These are phyloP conservation scores for Amaranthus tricolor DNA, from an alignment of 179 eudicot genomes.

Conservation along the genomic window DNA sequence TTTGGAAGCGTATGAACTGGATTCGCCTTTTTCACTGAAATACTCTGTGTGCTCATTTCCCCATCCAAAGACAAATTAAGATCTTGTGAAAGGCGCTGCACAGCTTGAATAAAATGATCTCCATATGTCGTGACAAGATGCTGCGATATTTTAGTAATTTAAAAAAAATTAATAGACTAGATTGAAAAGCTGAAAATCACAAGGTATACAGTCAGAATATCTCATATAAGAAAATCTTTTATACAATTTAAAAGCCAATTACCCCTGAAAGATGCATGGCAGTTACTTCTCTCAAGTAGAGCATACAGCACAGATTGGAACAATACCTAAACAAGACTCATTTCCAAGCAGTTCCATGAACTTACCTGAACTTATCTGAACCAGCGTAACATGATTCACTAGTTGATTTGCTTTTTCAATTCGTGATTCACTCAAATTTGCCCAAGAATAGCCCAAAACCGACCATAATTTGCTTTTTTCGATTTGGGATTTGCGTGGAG, in stretches of 20 bases:
- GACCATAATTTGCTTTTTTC: too few relatives aligned
- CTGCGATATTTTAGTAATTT: constrained; percentile 37
- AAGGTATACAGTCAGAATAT: not conserved
- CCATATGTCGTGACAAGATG: constrained; percentile 60
- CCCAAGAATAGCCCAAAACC: too few relatives aligned
- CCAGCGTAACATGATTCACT: too few relatives aligned
- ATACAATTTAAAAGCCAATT: not conserved
- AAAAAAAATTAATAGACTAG: not conserved
- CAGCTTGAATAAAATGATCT: constrained; percentile 56
- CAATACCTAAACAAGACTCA: not conserved
- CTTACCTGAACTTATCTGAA: too few relatives aligned
- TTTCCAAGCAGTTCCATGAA: too few relatives aligned
- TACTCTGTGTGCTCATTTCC: constrained; percentile 33
- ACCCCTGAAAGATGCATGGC: not conserved
- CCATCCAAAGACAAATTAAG: constrained; percentile 61
- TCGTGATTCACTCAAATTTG: too few relatives aligned
- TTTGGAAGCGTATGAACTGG: constrained; percentile 30
- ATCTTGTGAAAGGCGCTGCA: constrained; percentile 45
- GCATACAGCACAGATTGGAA: not conserved
- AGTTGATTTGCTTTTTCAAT: too few relatives aligned
- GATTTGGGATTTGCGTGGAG: too few relatives aligned
- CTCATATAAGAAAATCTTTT: not conserved
- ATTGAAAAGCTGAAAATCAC: not conserved
- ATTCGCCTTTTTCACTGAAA: constrained; percentile 32
- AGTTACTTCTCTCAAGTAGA: not conserved